A percentile compares a stretch with the other conserved stretches of the same genome.
Evolutionary conservation across 345 rosid genomes (phyloP).

Genomic region (Ceriops decandra): DNA sequence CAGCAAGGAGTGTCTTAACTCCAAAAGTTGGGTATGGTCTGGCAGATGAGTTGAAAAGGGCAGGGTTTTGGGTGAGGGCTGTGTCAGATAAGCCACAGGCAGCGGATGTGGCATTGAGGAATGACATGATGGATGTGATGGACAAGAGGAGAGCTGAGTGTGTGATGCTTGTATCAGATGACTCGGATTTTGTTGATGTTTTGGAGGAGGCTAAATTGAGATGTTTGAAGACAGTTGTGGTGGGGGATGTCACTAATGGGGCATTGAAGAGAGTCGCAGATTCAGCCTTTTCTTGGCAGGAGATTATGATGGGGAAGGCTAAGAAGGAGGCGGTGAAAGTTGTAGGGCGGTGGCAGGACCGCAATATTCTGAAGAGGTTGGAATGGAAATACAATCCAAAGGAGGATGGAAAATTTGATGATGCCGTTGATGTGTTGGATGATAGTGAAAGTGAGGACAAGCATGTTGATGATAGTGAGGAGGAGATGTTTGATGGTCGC

Average conservation of each 20-base stretch:
- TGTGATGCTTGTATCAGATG: slow-evolving; percentile 79
- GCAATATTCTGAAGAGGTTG: slow-evolving; percentile 56
- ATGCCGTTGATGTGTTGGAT: background rate
- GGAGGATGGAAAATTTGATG: slow-evolving; percentile 11
- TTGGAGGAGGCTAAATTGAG: slow-evolving; percentile 67
- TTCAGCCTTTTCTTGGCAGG: slow-evolving; percentile 75
- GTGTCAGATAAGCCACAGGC: slow-evolving; percentile 76
- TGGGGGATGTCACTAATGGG: slow-evolving; percentile 67
- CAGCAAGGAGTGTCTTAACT: slow-evolving; percentile 46
- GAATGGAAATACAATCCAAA: slow-evolving; percentile 71
- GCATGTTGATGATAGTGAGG: slow-evolving; percentile 4
- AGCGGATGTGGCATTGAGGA: slow-evolving; percentile 63
- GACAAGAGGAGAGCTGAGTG: slow-evolving; percentile 69
- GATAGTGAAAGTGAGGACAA: background rate
- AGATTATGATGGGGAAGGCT: slow-evolving; percentile 77
- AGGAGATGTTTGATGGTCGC: slow-evolving; percentile 24
- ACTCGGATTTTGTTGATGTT: slow-evolving; percentile 63
- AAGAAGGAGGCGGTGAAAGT: slow-evolving; percentile 74
- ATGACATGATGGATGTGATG: slow-evolving; percentile 70
- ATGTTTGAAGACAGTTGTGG: slow-evolving; percentile 74
- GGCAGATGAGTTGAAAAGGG: slow-evolving; percentile 67
- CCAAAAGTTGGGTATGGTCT: slow-evolving; percentile 71
- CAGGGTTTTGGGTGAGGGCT: slow-evolving; percentile 62
- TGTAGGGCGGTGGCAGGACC: slow-evolving; percentile 70
- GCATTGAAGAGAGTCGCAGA: slow-evolving; percentile 73